Evolutionary conservation across 2,329 filamentous ascomycete genomes (phyloP).

Genomic region (Achaetomium macrosporum): DNA sequence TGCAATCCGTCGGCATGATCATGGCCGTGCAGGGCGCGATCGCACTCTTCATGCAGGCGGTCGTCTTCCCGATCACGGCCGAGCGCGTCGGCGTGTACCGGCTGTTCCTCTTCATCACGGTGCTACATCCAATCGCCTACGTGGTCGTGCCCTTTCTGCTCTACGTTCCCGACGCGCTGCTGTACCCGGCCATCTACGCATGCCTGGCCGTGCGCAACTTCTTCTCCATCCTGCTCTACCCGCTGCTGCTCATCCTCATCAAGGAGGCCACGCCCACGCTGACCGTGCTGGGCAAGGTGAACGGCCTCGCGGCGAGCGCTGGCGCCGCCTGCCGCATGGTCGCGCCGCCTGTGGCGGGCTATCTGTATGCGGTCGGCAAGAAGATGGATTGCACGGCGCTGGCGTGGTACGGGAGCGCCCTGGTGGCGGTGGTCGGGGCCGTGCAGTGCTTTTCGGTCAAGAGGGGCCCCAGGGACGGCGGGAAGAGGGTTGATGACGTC

Average conservation of each 20-base stretch:
- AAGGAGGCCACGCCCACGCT: constrained; percentile 56
- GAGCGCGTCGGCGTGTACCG: constrained; percentile 53
- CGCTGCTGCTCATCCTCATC: constrained; percentile 60
- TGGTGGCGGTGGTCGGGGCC: constrained; percentile 51
- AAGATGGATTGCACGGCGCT: constrained; percentile 54
- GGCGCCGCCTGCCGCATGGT: constrained; percentile 63
- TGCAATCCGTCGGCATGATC: constrained; percentile 55
- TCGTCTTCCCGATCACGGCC: constrained; percentile 60
- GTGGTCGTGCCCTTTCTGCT: constrained; percentile 54
- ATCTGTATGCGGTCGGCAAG: constrained; percentile 55
- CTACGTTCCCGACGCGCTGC: constrained; percentile 44
- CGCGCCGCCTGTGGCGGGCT: constrained; percentile 59
- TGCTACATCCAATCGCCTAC: constrained; percentile 58
- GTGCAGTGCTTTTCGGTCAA: constrained; percentile 54
- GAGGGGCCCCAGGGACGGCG: constrained; percentile 23
- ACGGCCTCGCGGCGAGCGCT: constrained; percentile 60
- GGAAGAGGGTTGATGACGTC: background rate
- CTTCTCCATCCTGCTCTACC: constrained; percentile 59
- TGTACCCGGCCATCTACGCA: constrained; percentile 54
- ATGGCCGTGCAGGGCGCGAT: constrained; percentile 48
- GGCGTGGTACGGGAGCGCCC: constrained; percentile 57
- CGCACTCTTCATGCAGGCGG: constrained; percentile 65
- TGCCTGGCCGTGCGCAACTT: constrained; percentile 54
- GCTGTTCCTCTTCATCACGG: constrained; percentile 52
- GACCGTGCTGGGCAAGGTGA: constrained; percentile 56